Percentiles rank a stretch among this genome's conserved stretches.
phyloP scores from a whole-genome alignment of 306 rosid species.

The Adenanthera pavonina region DNA sequence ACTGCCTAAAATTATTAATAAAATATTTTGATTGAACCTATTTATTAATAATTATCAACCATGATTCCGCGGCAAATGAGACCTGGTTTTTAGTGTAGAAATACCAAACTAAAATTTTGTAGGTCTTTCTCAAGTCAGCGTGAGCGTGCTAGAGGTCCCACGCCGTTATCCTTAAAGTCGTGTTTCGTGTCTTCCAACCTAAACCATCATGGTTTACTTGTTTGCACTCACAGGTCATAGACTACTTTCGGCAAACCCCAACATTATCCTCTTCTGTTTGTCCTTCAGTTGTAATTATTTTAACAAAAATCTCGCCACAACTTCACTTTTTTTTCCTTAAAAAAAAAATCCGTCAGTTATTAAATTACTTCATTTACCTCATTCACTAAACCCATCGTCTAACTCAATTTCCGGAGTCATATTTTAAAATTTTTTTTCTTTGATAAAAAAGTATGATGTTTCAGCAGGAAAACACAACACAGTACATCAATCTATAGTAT shows the following conservation, averaged over 20 bases:
- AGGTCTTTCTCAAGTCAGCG: background rate
- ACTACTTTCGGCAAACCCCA: conserved; percentile 11
- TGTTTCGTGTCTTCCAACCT: background rate
- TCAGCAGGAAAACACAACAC: background rate
- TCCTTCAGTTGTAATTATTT: too few species aligned
- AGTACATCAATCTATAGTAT: too few species aligned
- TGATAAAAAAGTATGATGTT: background rate
- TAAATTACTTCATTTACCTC: background rate
- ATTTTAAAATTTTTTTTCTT: background rate
- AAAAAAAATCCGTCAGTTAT: background rate
- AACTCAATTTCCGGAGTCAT: background rate
- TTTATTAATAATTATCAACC: too few species aligned
- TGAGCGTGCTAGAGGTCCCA: background rate
- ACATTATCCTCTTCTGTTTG: background rate
- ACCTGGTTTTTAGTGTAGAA: too few species aligned
- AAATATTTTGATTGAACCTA: too few species aligned
- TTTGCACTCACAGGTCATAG: background rate
- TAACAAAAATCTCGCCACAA: background rate
- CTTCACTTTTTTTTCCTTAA: background rate
- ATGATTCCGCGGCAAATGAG: too few species aligned
- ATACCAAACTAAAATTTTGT: background rate
- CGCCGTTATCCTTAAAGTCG: background rate
- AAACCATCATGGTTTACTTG: too few species aligned
- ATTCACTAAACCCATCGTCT: background rate
- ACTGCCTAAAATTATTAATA: too few species aligned